Evolutionary conservation across 305 asterid genomes (phyloP).

Genomic region (Solanum hybrid): DNA sequence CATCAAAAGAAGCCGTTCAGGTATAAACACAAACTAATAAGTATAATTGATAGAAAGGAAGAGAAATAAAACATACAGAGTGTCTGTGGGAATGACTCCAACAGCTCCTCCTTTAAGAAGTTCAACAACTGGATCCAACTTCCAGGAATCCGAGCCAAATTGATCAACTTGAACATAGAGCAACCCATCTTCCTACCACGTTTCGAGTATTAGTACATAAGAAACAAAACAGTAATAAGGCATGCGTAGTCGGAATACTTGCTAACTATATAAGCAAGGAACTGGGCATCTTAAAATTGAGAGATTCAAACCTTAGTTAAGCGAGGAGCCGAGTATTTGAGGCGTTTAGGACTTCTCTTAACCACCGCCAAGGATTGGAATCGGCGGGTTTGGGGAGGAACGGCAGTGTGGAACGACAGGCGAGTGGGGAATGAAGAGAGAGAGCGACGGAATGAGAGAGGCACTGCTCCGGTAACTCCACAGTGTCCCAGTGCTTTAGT

Average conservation of each 20-base stretch:
- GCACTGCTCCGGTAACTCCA: slow-evolving; percentile 23
- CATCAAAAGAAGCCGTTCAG: background rate
- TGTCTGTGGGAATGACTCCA: slow-evolving; percentile 94
- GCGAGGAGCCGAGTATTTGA: slow-evolving; percentile 74
- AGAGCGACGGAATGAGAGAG: slow-evolving; percentile 30
- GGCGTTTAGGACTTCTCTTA: slow-evolving; percentile 88
- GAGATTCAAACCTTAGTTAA: slow-evolving; percentile 44
- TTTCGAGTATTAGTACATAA: background rate
- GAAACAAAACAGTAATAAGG: background rate
- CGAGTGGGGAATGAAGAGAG: slow-evolving; percentile 19
- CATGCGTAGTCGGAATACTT: background rate
- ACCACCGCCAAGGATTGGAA: slow-evolving; percentile 35
- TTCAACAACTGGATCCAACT: slow-evolving; percentile 60
- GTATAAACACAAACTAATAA: background rate
- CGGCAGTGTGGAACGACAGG: slow-evolving; percentile 9
- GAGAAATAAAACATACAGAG: slow-evolving; percentile 40
- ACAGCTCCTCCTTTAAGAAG: slow-evolving; percentile 87
- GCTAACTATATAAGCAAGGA: background rate
- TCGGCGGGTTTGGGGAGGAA: slow-evolving; percentile 18
- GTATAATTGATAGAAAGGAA: background rate
- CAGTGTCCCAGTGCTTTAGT: slow-evolving; percentile 5
- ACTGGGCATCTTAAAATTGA: background rate
- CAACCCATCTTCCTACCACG: slow-evolving; percentile 45
- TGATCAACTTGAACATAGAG: slow-evolving; percentile 76
- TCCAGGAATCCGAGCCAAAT: slow-evolving; percentile 75